phyloP scores from a whole-genome alignment of 2,329 filamentous ascomycete species.

The Monilinia aucupariae region DNA sequence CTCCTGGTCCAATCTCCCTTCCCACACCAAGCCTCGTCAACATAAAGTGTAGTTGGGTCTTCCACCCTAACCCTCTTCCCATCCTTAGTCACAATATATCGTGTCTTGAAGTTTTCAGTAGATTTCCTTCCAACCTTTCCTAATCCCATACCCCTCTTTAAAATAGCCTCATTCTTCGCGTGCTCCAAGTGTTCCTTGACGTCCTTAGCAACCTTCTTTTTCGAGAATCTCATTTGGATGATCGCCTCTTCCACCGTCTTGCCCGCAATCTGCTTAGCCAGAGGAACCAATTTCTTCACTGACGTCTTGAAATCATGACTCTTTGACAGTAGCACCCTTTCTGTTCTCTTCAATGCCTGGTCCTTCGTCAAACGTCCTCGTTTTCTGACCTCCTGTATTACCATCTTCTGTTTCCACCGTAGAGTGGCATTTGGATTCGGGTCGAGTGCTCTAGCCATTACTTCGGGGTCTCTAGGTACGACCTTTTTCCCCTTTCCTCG shows the following conservation, averaged over 20 bases:
- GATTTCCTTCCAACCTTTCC: conserved; percentile 30
- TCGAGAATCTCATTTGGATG: conserved; percentile 88
- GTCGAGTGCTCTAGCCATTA: conserved; percentile 61
- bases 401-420: conserved; percentile 77
- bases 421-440: conserved; percentile 67
- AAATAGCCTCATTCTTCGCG: conserved; percentile 75
- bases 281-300: conserved; percentile 82
- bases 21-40: conserved; percentile 90
- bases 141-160: conserved; percentile 79
- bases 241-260: conserved; percentile 94
- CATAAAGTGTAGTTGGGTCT: conserved; percentile 78
- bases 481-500: conserved; percentile 18
- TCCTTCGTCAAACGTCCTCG: conserved; percentile 61
- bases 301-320: conserved; percentile 75
- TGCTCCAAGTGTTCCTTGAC: conserved; percentile 73
- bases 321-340: conserved; percentile 52
- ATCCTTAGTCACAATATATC: conserved; percentile 66
- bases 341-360: conserved; percentile 61
- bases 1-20: conserved; percentile 52
- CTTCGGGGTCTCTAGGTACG: conserved; percentile 41
- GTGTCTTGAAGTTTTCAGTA: conserved; percentile 37
- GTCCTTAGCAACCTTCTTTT: conserved; percentile 85
- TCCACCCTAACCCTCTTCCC: conserved; percentile 65
- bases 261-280: conserved; percentile 83
- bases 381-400: conserved; percentile 67